Evolutionary conservation across 306 rosid genomes (phyloP), one percentile per base, ranked within the genome.

Genomic region (Sicyos edulis): DNA sequence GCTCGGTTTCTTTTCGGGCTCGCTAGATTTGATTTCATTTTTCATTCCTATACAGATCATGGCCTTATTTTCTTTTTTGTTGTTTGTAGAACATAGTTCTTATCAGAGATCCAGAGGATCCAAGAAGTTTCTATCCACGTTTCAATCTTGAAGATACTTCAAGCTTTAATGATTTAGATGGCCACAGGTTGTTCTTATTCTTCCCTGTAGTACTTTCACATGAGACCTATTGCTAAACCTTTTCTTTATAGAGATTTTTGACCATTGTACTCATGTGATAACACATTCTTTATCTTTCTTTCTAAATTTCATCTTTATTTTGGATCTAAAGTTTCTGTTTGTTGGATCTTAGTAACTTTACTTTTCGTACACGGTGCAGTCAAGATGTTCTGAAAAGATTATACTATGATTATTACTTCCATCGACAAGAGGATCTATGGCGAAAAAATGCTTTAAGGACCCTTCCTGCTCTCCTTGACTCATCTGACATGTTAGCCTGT

Each of bases 361-460:
- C 29, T 73, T 54, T 75, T 77, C 32, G 74, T 69, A 24, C 70
- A 44, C 74, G 44, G 70, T 79, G 78, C 92, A 93, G 97, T 84
- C 87, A 93, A 78, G 79, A 86, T 80, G 86, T 91, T 75, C 79
- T 93, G 74, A 93, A 82, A 86, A 84, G 84, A 78, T 82, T 93
- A 67, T 93, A 93, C 80, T 76, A 86, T 72, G 99, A 93, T 65
- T 93, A 91, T 82, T 93, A 88, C 86, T 93, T 91, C 84, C 93
- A 91, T 3, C 97, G 97, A 52, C 99, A 93, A 91, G 99, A 93
- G 62, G 77, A 77, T 86, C 96, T 93, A 63, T 93, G 99, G 99
- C 84, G 85, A 80, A 80, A 86, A 83, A 90, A 91, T 87, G 99
- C 99, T 57, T 78, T 93, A 87, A 91, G 88, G 86, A 93, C 96